A percentile compares a stretch with the other conserved stretches of the same genome.
phyloP scores from a whole-genome alignment of 2,329 filamentous ascomycete genomes.

The Zalaria sp. region DNA sequence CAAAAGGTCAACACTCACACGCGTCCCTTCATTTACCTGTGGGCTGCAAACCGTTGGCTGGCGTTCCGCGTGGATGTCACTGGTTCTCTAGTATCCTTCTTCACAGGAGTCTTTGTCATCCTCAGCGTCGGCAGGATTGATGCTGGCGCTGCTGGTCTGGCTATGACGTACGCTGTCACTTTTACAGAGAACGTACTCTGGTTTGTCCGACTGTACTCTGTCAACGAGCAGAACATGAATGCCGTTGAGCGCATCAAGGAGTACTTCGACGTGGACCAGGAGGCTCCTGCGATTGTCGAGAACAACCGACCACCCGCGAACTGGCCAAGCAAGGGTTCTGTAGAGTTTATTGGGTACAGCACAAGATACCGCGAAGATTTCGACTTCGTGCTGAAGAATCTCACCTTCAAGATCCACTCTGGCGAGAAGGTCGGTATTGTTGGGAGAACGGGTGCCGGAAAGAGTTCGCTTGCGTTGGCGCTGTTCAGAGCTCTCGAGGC shows the following conservation, averaged over 20 bases:
- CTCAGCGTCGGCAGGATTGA: conserved; percentile 70
- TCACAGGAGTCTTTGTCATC: conserved; percentile 82
- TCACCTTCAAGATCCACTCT: conserved; percentile 75
- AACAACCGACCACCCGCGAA: conserved; percentile 61
- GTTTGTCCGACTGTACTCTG: conserved; percentile 85
- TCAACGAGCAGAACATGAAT: conserved; percentile 99
- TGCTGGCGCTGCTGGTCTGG: conserved; percentile 82
- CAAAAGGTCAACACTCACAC: conserved; percentile 77
- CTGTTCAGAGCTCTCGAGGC: conserved; percentile 90
- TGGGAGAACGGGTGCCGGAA: conserved; percentile 86
- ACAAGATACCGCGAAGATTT: conserved; percentile 81
- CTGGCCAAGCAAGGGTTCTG: conserved; percentile 75
- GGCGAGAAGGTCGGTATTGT: conserved; percentile 93
- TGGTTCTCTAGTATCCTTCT: conserved; percentile 85
- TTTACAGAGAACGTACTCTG: conserved; percentile 96
- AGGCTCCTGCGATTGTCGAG: conserved; percentile 64
- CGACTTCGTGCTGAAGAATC: conserved; percentile 68
- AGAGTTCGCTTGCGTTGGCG: conserved; percentile 86
- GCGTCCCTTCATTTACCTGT: conserved; percentile 88
- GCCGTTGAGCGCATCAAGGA: conserved; percentile 95
- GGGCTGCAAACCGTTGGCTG: conserved; percentile 95
- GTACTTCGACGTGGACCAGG: conserved; percentile 91
- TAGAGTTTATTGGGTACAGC: conserved; percentile 80
- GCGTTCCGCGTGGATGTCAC: conserved; percentile 82
- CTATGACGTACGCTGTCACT: conserved; percentile 86